A percentile compares a stretch with the other conserved stretches of the same genome.
Evolutionary conservation across 768 basidiomycete species (phyloP).

Genomic region (Collybiopsis confluens): DNA sequence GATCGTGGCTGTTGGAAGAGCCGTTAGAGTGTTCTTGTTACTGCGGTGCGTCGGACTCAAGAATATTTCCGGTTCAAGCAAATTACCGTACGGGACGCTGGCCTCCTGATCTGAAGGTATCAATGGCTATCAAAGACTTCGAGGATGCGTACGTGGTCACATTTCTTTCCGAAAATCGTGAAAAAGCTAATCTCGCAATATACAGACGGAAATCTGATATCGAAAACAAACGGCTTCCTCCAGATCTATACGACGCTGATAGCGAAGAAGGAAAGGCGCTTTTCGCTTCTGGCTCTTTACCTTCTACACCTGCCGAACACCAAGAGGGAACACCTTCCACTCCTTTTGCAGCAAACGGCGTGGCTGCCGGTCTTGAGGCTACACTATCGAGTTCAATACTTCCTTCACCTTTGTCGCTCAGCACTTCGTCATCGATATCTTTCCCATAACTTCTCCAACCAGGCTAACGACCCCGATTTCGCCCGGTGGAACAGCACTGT

Average conservation of each 20-base stretch:
- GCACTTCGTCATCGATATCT: slow-evolving; percentile 7
- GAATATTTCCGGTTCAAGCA: slow-evolving; percentile 73
- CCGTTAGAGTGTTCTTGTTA: slow-evolving; percentile 93
- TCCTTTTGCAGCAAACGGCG: slow-evolving; percentile 42
- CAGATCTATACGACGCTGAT: slow-evolving; percentile 83
- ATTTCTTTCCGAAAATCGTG: background rate
- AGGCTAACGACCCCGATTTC: slow-evolving; percentile 36
- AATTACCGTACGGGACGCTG: slow-evolving; percentile 78
- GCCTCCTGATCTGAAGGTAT: slow-evolving; percentile 91
- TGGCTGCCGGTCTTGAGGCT: slow-evolving; percentile 39
- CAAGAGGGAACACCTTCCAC: slow-evolving; percentile 27
- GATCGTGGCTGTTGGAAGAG: slow-evolving; percentile 94
- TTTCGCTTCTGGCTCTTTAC: slow-evolving; percentile 40
- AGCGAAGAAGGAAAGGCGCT: slow-evolving; percentile 69
- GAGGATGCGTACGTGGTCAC: slow-evolving; percentile 81
- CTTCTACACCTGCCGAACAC: slow-evolving; percentile 53
- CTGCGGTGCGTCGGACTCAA: slow-evolving; percentile 93
- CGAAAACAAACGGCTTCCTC: slow-evolving; percentile 97
- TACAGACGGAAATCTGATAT: slow-evolving; percentile 92
- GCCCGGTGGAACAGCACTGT: slow-evolving; percentile 35
- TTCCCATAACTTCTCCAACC: slow-evolving; percentile 8
- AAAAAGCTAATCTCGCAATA: background rate
- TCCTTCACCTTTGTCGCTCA: slow-evolving; percentile 18
- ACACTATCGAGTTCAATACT: slow-evolving; percentile 28
- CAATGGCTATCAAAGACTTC: slow-evolving; percentile 89